Evolutionary conservation across 2,329 filamentous ascomycete species (phyloP).

Genomic region (Lachnum nothofagi): DNA sequence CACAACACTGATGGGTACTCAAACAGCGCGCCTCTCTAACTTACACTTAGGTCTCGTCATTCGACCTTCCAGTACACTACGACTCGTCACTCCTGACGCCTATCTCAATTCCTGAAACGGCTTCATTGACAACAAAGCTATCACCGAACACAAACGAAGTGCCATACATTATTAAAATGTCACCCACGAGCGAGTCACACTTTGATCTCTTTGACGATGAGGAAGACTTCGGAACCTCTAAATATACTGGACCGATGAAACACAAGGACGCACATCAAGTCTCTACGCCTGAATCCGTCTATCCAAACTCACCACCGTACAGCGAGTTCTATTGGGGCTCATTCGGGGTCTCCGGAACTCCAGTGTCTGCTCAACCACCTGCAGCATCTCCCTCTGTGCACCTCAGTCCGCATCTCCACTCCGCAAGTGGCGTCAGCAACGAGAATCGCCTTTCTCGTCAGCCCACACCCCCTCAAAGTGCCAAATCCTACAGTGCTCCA

Average conservation of each 20-base stretch:
- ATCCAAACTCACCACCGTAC: constrained; percentile 17
- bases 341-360: constrained; percentile 24
- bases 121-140: constrained; percentile 15
- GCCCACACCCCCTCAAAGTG: constrained; percentile 8
- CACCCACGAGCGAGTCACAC: constrained; percentile 15
- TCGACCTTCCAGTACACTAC: constrained; percentile 27
- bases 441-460: constrained; percentile 15
- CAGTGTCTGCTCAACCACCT: constrained; percentile 14
- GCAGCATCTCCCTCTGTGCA: constrained; percentile 19
- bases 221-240: constrained; percentile 17
- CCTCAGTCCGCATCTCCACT: constrained; percentile 17
- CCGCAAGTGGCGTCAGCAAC: constrained; percentile 16
- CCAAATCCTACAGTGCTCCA: constrained; percentile 9
- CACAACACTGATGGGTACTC: background rate
- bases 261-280: constrained; percentile 19
- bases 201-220: constrained; percentile 18
- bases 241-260: constrained; percentile 23
- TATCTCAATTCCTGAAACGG: constrained; percentile 23
- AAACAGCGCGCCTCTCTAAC: constrained; percentile 8
- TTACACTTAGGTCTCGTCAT: constrained; percentile 27
- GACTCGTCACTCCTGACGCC: constrained; percentile 28
- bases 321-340: constrained; percentile 22
- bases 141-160: constrained; percentile 11
- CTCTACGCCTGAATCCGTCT: constrained; percentile 17
- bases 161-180: constrained; percentile 18